Evolutionary conservation across 1,284 basidiomycete genomes (phyloP).

Genomic region (Apiotrichum sp.): DNA sequence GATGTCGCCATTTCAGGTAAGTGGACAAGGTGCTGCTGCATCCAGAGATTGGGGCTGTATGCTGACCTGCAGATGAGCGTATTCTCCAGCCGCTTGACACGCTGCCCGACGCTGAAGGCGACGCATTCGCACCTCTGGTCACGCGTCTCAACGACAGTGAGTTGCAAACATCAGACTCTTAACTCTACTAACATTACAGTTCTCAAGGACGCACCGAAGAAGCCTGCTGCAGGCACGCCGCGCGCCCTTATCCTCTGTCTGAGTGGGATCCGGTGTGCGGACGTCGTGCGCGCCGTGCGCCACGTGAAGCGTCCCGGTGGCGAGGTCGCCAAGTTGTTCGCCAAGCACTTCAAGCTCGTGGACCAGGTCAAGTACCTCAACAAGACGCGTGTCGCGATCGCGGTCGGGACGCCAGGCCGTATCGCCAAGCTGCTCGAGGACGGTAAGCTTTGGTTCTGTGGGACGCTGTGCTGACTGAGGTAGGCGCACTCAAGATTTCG

Average conservation of each 20-base stretch:
- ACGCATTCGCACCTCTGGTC: constrained; percentile 9
- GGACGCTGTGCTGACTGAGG: constrained; percentile 3
- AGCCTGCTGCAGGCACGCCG: constrained; percentile 28
- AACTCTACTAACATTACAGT: constrained; percentile 1
- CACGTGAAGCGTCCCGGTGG: constrained; percentile 35
- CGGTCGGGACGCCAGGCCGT: constrained; percentile 47
- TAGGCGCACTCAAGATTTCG: constrained; percentile 39
- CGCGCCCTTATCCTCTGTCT: constrained; percentile 42
- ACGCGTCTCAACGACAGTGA: constrained; percentile 12
- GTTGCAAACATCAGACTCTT: neutral
- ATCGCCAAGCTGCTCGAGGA: constrained; percentile 44
- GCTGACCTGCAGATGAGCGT: neutral
- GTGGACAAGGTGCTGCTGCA: constrained; percentile 1
- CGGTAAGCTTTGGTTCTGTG: constrained; percentile 14
- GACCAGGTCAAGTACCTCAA: constrained; percentile 46
- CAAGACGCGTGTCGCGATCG: constrained; percentile 43
- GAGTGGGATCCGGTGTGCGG: constrained; percentile 46
- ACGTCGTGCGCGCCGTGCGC: constrained; percentile 44
- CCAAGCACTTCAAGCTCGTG: constrained; percentile 47
- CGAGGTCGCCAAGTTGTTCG: constrained; percentile 49
- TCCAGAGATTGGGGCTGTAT: neutral
- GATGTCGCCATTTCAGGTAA: constrained; percentile 33
- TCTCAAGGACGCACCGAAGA: constrained; percentile 22
- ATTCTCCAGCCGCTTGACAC: constrained; percentile 5
- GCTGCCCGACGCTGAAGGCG: constrained; percentile 1